These are phyloP conservation scores for Chytridium lagenaria DNA, from an alignment of 371 early-diverging fungal genomes.

Conservation along the genomic window DNA sequence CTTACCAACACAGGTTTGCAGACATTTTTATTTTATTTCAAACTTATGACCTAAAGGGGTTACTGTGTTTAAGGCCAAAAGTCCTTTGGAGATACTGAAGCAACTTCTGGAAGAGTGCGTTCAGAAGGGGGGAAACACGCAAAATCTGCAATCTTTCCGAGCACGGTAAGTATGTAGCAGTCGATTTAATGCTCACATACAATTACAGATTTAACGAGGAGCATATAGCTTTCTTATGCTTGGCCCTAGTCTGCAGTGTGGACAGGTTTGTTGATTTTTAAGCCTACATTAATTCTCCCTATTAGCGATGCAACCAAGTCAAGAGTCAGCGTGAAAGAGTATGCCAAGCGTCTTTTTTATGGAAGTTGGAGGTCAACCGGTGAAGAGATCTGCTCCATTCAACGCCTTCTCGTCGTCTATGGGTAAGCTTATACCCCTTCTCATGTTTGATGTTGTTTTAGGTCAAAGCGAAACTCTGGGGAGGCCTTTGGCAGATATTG, in stretches of 20 bases:
- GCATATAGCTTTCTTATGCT: conserved; percentile 79
- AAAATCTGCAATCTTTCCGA: no score
- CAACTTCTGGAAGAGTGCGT: conserved; percentile 21
- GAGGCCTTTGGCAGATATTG: conserved; percentile 55
- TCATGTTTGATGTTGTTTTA: no score
- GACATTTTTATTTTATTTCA: not conserved
- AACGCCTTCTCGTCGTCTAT: no score
- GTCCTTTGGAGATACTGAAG: conserved; percentile 36
- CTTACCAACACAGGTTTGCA: conserved; percentile 67
- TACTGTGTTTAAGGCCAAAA: not conserved
- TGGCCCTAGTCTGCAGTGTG: conserved; percentile 62
- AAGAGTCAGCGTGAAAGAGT: not conserved
- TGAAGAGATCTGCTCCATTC: not conserved
- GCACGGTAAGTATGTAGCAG: no score
- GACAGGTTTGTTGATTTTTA: not conserved
- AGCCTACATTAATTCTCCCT: not conserved
- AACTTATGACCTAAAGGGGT: conserved; percentile 25
- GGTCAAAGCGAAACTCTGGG: conserved; percentile 50
- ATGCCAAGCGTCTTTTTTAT: not conserved
- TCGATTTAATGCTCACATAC: no score
- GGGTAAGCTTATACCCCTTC: no score
- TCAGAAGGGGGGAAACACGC: conserved; percentile 8
- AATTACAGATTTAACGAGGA: conserved; percentile 36
- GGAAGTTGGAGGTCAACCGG: not conserved
- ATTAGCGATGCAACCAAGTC: no score